These are phyloP conservation scores for Fusarium fracticaudum DNA, from an alignment of 2,329 filamentous ascomycete species.

Conservation along the genomic window DNA sequence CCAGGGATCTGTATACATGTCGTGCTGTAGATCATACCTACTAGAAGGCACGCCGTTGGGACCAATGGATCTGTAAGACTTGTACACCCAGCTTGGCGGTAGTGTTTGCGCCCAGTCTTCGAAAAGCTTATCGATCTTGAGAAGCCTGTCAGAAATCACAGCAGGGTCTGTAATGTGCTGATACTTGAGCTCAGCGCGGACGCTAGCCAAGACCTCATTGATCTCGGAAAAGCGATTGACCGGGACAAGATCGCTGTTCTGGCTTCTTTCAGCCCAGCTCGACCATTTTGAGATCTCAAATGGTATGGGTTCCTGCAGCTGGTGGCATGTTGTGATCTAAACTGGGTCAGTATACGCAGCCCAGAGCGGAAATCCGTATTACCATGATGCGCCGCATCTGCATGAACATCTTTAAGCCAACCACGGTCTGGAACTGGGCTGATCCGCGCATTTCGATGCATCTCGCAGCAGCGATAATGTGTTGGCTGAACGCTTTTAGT, in stretches of 20 bases:
- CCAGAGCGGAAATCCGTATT: background rate
- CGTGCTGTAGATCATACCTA: conserved; percentile 13
- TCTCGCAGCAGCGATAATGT: conserved; percentile 30
- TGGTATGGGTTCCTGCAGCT: conserved; percentile 35
- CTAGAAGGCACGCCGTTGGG: conserved; percentile 2
- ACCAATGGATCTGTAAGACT: conserved; percentile 16
- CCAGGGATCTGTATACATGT: conserved; percentile 31
- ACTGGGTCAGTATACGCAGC: background rate
- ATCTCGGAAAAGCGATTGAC: conserved; percentile 27
- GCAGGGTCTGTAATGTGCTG: conserved; percentile 14
- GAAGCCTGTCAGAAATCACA: conserved; percentile 5
- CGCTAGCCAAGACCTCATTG: conserved; percentile 13
- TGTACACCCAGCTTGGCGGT: conserved; percentile 14
- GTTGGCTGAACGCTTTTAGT: conserved; percentile 33
- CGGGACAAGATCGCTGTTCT: background rate
- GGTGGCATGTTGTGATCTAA: conserved; percentile 35
- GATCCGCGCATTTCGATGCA: conserved; percentile 37
- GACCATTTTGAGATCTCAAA: conserved; percentile 31
- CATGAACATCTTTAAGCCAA: conserved; percentile 24
- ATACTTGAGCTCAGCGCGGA: conserved; percentile 22
- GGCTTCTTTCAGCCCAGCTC: conserved; percentile 18
- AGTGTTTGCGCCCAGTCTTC: conserved; percentile 8
- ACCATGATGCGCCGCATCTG: conserved; percentile 35
- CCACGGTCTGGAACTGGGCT: conserved; percentile 23
- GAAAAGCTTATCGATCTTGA: conserved; percentile 17